These are phyloP conservation scores for Didymella pomorum DNA, from an alignment of 2,329 filamentous ascomycete genomes.

Conservation along the genomic window DNA sequence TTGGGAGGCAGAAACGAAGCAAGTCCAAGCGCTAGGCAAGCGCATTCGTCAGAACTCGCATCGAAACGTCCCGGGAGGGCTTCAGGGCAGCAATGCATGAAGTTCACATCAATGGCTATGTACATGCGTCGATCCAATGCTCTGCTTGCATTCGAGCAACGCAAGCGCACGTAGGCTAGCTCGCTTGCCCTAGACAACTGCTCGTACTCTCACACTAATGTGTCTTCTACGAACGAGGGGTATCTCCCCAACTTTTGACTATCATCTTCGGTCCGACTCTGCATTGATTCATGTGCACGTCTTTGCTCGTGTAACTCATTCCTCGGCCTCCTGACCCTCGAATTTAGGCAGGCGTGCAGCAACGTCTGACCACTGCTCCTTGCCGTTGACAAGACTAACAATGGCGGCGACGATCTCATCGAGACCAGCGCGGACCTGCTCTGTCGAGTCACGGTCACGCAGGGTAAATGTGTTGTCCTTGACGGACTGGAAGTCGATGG, in stretches of 20 bases:
- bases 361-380: slow-evolving; percentile 74
- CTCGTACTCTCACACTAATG: slow-evolving; percentile 9
- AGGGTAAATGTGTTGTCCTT: slow-evolving; percentile 88
- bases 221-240: slow-evolving; percentile 11
- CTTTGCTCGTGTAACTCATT: slow-evolving; percentile 11
- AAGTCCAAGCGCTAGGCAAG: slow-evolving; percentile 2
- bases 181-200: neutral
- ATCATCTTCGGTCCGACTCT: slow-evolving; percentile 7
- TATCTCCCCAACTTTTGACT: slow-evolving; percentile 10
- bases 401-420: slow-evolving; percentile 81
- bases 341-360: slow-evolving; percentile 82
- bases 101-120: neutral
- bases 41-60: neutral
- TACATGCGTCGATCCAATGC: slow-evolving; percentile 5
- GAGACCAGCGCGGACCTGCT: slow-evolving; percentile 85
- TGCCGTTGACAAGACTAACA: slow-evolving; percentile 67
- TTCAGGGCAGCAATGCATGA: slow-evolving; percentile 9
- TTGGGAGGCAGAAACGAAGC: neutral
- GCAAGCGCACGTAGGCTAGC: slow-evolving; percentile 7
- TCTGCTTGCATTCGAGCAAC: slow-evolving; percentile 15
- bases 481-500: slow-evolving; percentile 93
- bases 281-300: neutral
- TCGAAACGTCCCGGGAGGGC: slow-evolving; percentile 2
- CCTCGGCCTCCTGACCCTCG: slow-evolving; percentile 58
- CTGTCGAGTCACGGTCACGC: slow-evolving; percentile 84